These are phyloP conservation scores for Candida stauntonica DNA, from an alignment of 805 yeast species.

Conservation along the genomic window DNA sequence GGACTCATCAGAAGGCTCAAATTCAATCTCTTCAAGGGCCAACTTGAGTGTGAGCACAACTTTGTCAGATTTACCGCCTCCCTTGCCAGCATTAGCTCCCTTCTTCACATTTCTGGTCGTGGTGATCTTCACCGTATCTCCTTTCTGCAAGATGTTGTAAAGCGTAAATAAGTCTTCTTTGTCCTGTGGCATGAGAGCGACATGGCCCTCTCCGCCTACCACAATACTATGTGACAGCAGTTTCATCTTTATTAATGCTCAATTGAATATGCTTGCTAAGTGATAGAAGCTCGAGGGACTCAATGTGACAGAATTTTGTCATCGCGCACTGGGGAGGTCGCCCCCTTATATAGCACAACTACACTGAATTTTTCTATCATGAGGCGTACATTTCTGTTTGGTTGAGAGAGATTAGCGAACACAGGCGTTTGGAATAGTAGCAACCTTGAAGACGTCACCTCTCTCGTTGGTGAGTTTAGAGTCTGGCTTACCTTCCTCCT, in stretches of 20 bases:
- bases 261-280: neutral
- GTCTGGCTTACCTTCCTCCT: conserved; percentile 65
- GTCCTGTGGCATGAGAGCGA: conserved; percentile 76
- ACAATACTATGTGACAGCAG: conserved; percentile 45
- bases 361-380: neutral
- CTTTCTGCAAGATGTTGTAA: conserved; percentile 72
- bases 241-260: conserved; percentile 55
- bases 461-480: conserved; percentile 70
- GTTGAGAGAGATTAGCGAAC: conserved; percentile 54
- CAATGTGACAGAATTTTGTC: neutral
- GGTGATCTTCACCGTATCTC: conserved; percentile 67
- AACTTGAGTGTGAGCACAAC: conserved; percentile 60
- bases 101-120: conserved; percentile 62
- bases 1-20: conserved; percentile 69
- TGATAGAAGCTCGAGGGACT: too few relatives aligned
- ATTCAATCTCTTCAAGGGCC: conserved; percentile 65
- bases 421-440: conserved; percentile 67
- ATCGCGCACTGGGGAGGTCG: neutral
- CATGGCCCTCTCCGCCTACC: conserved; percentile 59
- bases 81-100: conserved; percentile 10
- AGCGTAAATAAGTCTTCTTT: conserved; percentile 88
- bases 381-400: neutral
- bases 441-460: conserved; percentile 74
- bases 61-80: conserved; percentile 35
- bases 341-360: neutral